Evolutionary conservation across 768 basidiomycete species (phyloP).

Genomic region (Asterophora parasitica): DNA sequence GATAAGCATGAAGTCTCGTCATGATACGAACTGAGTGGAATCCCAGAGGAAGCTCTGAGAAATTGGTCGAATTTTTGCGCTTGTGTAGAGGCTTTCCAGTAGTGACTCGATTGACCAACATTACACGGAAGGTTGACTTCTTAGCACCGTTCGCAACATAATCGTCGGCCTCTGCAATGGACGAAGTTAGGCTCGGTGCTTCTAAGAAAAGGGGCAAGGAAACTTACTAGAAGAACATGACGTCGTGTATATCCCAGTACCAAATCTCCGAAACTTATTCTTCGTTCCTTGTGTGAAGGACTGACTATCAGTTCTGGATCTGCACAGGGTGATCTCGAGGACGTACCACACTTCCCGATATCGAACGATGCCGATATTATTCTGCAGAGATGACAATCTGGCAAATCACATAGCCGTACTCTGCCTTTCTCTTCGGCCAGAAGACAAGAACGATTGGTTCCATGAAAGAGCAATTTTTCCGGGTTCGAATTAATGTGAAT

Average conservation of each 20-base stretch:
- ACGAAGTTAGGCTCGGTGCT: not conserved
- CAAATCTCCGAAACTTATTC: conserved; percentile 59
- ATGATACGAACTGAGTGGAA: conserved; percentile 49
- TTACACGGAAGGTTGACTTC: conserved; percentile 39
- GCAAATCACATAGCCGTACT: conserved; percentile 42
- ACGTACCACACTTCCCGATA: conserved; percentile 51
- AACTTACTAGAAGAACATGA: conserved; percentile 59
- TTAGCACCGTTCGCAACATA: conserved; percentile 44
- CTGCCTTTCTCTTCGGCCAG: conserved; percentile 49
- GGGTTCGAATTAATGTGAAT: conserved; percentile 31
- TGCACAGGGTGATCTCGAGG: not conserved
- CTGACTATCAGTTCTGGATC: conserved; percentile 2
- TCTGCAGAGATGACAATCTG: conserved; percentile 51
- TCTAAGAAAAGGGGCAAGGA: not conserved
- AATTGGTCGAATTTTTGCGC: conserved; percentile 41
- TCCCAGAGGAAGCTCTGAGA: conserved; percentile 49
- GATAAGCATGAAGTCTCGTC: not conserved
- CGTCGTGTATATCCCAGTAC: conserved; percentile 66
- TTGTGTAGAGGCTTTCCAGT: conserved; percentile 53
- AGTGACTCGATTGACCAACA: conserved; percentile 59
- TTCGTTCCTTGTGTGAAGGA: conserved; percentile 38
- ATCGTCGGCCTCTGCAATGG: conserved; percentile 58
- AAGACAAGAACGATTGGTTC: conserved; percentile 55
- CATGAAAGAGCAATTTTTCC: conserved; percentile 63
- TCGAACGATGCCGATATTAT: conserved; percentile 59